Percentiles rank a stretch among this genome's conserved stretches.
Conservation (phyloP, 805 yeast species). For the Hanseniaspora mollemarum region DNA sequence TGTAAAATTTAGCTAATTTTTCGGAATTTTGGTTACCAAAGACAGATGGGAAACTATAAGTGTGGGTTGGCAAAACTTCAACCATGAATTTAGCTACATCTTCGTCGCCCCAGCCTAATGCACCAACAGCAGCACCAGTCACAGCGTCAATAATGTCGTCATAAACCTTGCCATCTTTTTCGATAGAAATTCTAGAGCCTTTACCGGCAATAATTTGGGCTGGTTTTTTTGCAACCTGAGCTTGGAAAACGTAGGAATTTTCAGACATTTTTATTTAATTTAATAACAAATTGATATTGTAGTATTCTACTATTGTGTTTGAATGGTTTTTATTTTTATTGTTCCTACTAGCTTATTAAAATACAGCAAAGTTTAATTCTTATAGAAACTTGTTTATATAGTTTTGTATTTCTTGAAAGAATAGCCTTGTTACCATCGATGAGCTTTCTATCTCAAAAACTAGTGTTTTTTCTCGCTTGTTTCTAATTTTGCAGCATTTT, state of each 20-base stretch:
- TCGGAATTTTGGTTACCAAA: conserved; percentile 34
- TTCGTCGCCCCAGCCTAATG: conserved; percentile 37
- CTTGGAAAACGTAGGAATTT: conserved; percentile 36
- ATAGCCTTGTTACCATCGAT: too few species aligned
- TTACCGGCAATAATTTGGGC: conserved; percentile 36
- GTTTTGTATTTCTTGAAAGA: too few species aligned
- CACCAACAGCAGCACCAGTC: conserved; percentile 45
- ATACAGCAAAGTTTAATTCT: too few species aligned
- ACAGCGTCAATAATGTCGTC: conserved; percentile 33
- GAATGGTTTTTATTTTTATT: not conserved
- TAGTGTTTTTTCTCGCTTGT: not conserved
- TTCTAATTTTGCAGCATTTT: not conserved
- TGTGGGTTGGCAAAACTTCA: conserved; percentile 32
- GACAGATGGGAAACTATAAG: conserved; percentile 32
- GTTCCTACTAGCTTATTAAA: not conserved
- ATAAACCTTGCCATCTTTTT: conserved; percentile 33
- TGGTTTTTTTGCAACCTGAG: conserved; percentile 30
- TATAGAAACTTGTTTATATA: too few species aligned
- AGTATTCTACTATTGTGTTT: not conserved
- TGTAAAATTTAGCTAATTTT: conserved; percentile 34
- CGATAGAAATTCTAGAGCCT: conserved; percentile 34
- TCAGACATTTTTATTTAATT: conserved; percentile 13
- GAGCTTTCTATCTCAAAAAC: too few species aligned
- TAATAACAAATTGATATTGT: not conserved
- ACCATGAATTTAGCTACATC: conserved; percentile 29